Conservation (phyloP, 192 early-diverging fungal species). For the Linderina pennispora region DNA sequence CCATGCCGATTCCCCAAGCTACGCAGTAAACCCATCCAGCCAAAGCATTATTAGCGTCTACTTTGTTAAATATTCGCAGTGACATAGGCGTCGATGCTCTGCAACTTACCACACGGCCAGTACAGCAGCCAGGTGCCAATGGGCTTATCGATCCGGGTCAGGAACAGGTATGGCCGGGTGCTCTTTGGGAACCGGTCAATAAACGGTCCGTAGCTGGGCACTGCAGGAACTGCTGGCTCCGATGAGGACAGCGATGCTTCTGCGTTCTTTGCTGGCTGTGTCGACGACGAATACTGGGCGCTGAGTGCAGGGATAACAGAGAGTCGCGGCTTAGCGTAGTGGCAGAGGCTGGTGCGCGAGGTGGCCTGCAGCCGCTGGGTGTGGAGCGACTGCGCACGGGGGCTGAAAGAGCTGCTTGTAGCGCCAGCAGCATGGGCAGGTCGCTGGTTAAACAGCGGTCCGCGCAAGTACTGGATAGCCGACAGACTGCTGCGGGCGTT, state of each 20-base stretch:
- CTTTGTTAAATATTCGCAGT: too few species aligned
- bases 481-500: too few species aligned
- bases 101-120: slow-evolving; percentile 84
- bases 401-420: too few species aligned
- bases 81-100: too few species aligned
- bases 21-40: too few species aligned
- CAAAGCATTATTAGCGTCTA: too few species aligned
- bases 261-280: too few species aligned
- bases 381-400: neutral
- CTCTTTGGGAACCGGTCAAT: slow-evolving; percentile 51
- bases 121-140: slow-evolving; percentile 89
- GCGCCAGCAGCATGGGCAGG: too few species aligned
- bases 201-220: slow-evolving; percentile 41
- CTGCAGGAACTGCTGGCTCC: neutral
- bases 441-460: too few species aligned
- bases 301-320: neutral
- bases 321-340: neutral
- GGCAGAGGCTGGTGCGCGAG: neutral
- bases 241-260: too few species aligned
- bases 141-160: slow-evolving; percentile 84
- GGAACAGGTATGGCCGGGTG: slow-evolving; percentile 63
- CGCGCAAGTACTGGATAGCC: too few species aligned
- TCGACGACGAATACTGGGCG: neutral
- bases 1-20: slow-evolving; percentile 74
- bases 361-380: neutral